Conservation (phyloP, 2,329 filamentous ascomycete genomes). For the Chalaropsis ovoidea region DNA sequence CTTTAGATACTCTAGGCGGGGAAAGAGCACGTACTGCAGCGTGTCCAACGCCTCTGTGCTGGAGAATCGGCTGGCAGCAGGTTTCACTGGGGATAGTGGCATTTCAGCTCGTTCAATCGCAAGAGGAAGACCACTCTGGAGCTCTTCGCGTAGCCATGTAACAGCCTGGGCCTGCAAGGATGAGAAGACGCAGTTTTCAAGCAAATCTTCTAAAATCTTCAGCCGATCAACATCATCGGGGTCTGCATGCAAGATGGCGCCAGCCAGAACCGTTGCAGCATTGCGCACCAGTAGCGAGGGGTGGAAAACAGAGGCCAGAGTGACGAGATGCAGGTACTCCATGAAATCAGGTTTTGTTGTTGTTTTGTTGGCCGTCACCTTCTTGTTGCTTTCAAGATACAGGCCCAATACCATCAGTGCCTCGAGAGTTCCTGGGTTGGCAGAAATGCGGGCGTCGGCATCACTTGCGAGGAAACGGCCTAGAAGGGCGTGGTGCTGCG, state of each 20-base stretch:
- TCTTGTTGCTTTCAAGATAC: conserved; percentile 46
- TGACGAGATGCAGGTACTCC: conserved; percentile 50
- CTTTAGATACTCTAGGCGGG: conserved; percentile 42
- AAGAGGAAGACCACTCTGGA: conserved; percentile 35
- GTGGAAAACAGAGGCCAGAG: conserved; percentile 49
- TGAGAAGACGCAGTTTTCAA: conserved; percentile 56
- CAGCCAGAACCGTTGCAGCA: conserved; percentile 45
- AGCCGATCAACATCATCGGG: conserved; percentile 50
- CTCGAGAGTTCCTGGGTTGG: conserved; percentile 47
- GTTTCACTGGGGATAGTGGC: conserved; percentile 24
- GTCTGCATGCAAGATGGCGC: conserved; percentile 47
- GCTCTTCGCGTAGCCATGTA: conserved; percentile 54
- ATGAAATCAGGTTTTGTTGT: conserved; percentile 41
- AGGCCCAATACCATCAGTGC: conserved; percentile 50
- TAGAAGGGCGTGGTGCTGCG: conserved; percentile 47
- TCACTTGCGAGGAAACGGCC: conserved; percentile 44
- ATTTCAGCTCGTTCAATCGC: conserved; percentile 31
- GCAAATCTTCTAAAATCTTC: conserved; percentile 52
- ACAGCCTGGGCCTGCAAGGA: conserved; percentile 53
- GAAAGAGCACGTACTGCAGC: conserved; percentile 53
- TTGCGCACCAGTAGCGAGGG: conserved; percentile 45
- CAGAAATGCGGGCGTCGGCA: conserved; percentile 40
- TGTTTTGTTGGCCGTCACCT: conserved; percentile 33
- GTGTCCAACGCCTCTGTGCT: conserved; percentile 47
- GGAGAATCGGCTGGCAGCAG: conserved; percentile 37